Percentiles rank a stretch among this genome's conserved stretches.
phyloP scores from a whole-genome alignment of 2,329 filamentous ascomycete species.

The Harringtonia lauricola region DNA sequence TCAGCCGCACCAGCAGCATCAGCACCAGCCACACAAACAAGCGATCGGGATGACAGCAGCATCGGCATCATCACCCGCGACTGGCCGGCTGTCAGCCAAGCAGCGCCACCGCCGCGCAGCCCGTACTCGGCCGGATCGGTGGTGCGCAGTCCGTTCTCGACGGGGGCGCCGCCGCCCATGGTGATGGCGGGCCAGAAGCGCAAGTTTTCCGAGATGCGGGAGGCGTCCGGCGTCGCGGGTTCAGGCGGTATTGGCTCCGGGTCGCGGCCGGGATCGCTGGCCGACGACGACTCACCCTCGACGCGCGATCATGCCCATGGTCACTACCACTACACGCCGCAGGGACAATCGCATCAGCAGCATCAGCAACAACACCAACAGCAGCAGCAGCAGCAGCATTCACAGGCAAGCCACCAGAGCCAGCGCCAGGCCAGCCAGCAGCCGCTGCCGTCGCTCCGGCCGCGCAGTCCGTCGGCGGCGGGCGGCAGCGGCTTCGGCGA shows the following conservation, averaged over 20 bases:
- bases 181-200: slow-evolving; percentile 27
- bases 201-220: slow-evolving; percentile 22
- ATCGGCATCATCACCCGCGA: too few relatives aligned
- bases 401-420: not conserved
- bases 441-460: not conserved
- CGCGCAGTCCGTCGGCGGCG: too few relatives aligned
- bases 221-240: slow-evolving; percentile 5
- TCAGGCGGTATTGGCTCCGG: not conserved
- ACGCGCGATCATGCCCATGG: slow-evolving; percentile 2
- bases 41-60: too few relatives aligned
- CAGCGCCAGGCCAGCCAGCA: not conserved
- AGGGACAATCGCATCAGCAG: not conserved
- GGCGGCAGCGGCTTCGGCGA: slow-evolving; percentile 28
- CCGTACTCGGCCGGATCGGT: slow-evolving; percentile 2
- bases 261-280: slow-evolving; percentile 2
- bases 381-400: not conserved
- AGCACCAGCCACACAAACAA: too few relatives aligned
- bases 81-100: too few relatives aligned
- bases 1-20: not conserved
- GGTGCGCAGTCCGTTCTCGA: slow-evolving; percentile 6
- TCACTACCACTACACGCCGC: too few relatives aligned
- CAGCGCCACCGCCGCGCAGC: not conserved
- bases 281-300: slow-evolving; percentile 6
- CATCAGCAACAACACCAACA: not conserved
- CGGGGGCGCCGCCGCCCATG: slow-evolving; percentile 11